A percentile compares a stretch with the other conserved stretches of the same genome.
These are phyloP conservation scores for Bauhinia variegata DNA, from an alignment of 306 rosid genomes.

Conservation along the genomic window DNA sequence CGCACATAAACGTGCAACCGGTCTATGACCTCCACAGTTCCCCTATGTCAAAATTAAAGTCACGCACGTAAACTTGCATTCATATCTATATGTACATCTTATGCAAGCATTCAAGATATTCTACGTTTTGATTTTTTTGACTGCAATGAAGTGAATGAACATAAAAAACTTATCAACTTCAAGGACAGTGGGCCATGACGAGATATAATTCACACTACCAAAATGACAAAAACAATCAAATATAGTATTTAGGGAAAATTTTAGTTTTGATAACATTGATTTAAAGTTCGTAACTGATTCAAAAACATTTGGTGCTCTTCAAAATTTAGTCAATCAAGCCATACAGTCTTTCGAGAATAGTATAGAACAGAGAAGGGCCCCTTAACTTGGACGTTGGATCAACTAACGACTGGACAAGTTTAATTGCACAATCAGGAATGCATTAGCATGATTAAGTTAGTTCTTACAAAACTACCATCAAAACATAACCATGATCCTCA, in stretches of 20 bases:
- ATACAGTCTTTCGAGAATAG: neutral
- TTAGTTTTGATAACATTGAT: slow-evolving; percentile 1
- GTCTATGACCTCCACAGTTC: too few species aligned
- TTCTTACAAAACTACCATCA: neutral
- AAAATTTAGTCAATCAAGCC: neutral
- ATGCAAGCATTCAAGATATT: too few species aligned
- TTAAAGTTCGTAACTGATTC: slow-evolving; percentile 13
- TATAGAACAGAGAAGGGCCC: neutral
- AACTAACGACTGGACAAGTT: neutral
- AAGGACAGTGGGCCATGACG: slow-evolving; percentile 15
- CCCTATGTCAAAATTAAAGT: too few species aligned
- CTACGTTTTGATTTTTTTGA: slow-evolving; percentile 72
- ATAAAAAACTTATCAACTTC: slow-evolving; percentile 35
- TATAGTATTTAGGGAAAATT: slow-evolving; percentile 3
- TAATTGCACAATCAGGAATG: slow-evolving; percentile 2
- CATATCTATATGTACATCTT: too few species aligned
- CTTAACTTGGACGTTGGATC: neutral
- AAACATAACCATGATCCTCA: slow-evolving; percentile 3
- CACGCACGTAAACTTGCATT: too few species aligned
- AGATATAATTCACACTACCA: slow-evolving; percentile 22
- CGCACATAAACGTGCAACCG: too few species aligned
- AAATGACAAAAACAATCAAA: neutral
- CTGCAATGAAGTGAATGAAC: slow-evolving; percentile 76
- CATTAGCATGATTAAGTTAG: neutral
- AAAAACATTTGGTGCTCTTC: slow-evolving; percentile 5